Base-by-base conservation (phyloP, 1,284 basidiomycete species). In the Heterobasidion parviporum region DNA sequence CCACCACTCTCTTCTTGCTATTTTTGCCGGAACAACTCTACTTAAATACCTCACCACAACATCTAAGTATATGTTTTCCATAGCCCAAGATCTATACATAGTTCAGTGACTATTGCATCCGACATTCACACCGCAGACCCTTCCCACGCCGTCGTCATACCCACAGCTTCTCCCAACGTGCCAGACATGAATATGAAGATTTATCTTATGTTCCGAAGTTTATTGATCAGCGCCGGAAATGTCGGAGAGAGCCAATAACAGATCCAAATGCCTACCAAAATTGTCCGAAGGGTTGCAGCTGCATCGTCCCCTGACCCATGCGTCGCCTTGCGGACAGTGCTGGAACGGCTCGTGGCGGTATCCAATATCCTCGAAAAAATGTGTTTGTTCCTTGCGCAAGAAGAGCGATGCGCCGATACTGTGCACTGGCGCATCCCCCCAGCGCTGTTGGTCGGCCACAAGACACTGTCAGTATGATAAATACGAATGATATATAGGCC, bases 401-500 rank as follows among this genome's bases (percentile, higher is more conserved):
- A 87, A 84, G 12, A 87, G 69, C 0, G 81, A 79, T 0, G 81
- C 85, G 15, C 79, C 85, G 56, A 89, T 85, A 47, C 80, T 83
- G 65, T 89, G 85, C 2, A 89, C 82, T 0, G 85, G 87, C 4
- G 87, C 88, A 63, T 89, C 87, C 45, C 86, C 87, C 83, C 83
- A 84, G 18, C 82, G 75, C 72, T 76, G 49, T 16, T 15, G 46
- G 35, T 38, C 45, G 36, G 50, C 43, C 14, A 50, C 20, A 38
- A 6, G 43, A 43, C 14, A 50, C 51, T 15, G 14, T 12, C 38
- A 41, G 38, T 7, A n/a, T 41, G 38, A 41, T 1, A 41, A 3
- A n/a, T 10, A 8, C 38, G 38, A 41, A 7, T 41, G n/a, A 41
- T 41, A 41, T 41, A 41, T 10, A 35, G 7, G 8, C 14, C 16